These are phyloP conservation scores for Suillus occidentalis DNA, from an alignment of 768 basidiomycete species.

Conservation along the genomic window DNA sequence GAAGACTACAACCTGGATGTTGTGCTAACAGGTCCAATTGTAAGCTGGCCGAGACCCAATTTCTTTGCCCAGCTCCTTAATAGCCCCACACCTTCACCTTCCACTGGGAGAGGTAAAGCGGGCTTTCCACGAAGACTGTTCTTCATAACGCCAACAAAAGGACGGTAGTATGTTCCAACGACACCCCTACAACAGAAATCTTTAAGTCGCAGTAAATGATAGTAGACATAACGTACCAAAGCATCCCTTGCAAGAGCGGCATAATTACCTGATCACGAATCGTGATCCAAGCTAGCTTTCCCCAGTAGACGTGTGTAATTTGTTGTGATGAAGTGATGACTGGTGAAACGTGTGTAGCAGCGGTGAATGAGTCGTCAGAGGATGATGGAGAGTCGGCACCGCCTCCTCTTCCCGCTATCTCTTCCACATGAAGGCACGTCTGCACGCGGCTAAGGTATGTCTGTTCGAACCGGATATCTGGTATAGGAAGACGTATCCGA, in stretches of 20 bases:
- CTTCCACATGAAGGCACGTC: conserved; percentile 47
- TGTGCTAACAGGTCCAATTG: conserved; percentile 24
- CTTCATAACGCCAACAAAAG: conserved; percentile 26
- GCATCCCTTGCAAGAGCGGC: conserved; percentile 63
- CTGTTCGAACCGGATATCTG: conserved; percentile 76
- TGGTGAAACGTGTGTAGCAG: conserved; percentile 30
- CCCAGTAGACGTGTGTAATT: conserved; percentile 54
- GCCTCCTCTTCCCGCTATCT: conserved; percentile 23
- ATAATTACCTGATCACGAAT: conserved; percentile 66
- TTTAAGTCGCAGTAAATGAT: neutral
- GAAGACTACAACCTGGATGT: neutral
- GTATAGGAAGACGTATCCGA: conserved; percentile 55
- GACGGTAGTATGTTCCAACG: conserved; percentile 32
- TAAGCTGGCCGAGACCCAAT: conserved; percentile 29
- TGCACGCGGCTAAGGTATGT: conserved; percentile 65
- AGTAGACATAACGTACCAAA: conserved; percentile 49
- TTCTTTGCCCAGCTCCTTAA: conserved; percentile 29
- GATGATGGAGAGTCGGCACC: conserved; percentile 14
- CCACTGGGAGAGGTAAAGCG: conserved; percentile 15
- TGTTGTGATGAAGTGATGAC: conserved; percentile 31
- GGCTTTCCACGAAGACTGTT: conserved; percentile 17
- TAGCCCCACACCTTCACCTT: conserved; percentile 33
- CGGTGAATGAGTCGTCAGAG: conserved; percentile 17
- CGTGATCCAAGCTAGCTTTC: conserved; percentile 60
- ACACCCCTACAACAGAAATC: conserved; percentile 25